These are phyloP conservation scores for Debaryomyces castellii DNA, from an alignment of 805 yeast genomes.

Conservation along the genomic window DNA sequence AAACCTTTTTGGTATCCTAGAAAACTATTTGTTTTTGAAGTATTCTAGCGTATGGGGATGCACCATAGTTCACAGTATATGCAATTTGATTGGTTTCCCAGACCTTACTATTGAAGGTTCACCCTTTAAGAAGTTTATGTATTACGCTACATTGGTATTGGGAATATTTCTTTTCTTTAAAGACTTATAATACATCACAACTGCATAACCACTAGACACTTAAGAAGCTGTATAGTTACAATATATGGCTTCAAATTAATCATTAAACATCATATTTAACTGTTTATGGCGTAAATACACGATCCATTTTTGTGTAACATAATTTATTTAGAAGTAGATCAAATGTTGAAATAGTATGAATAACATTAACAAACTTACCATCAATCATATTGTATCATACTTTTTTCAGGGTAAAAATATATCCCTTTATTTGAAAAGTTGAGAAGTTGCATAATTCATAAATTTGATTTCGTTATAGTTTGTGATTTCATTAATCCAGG, in stretches of 20 bases:
- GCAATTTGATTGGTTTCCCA: conserved; percentile 76
- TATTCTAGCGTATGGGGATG: conserved; percentile 56
- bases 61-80: conserved; percentile 58
- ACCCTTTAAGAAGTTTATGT: conserved; percentile 24
- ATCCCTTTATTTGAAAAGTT: neutral
- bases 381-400: neutral
- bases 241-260: too few species aligned
- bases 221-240: too few species aligned
- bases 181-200: neutral
- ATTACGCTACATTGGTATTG: conserved; percentile 37
- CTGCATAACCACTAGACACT: too few species aligned
- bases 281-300: neutral
- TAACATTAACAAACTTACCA: neutral
- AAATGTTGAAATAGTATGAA: neutral
- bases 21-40: conserved; percentile 54
- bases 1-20: conserved; percentile 66
- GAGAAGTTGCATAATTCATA: neutral
- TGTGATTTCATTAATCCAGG: neutral
- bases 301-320: neutral
- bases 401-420: neutral
- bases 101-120: conserved; percentile 15
- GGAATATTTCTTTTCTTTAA: conserved; percentile 43
- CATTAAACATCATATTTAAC: too few species aligned
- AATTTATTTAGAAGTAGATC: neutral
- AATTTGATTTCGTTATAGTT: neutral